Evolutionary conservation across 768 basidiomycete genomes (phyloP), one percentile per base, ranked within the genome.

Genomic region (Collybia sordida): DNA sequence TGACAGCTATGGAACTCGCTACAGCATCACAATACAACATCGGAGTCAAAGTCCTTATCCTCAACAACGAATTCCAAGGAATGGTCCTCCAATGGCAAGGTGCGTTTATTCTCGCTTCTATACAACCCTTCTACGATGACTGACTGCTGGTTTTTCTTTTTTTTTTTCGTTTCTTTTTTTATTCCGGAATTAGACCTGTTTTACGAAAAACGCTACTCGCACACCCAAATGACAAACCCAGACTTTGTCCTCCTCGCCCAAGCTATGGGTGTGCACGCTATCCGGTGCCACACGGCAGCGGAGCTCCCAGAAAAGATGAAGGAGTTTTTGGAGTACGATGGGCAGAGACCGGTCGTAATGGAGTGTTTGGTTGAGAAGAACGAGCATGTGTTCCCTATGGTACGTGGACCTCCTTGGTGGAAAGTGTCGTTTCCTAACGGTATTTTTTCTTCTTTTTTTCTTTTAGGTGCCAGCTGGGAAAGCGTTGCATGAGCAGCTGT

Each of bases 31-130:
- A 95, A 63, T 93, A 81, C 72, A 70, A 81, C 62, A 97, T 99
- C 55, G 96, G 97, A 51, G 93, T 98, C 64, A 99, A 99, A 72
- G 88, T 93, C 35, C 75, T 97, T 57, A 71, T 97, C 19, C 70
- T 98, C 60, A 96, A 97, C 77, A 98, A 97, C 69, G 93, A 95
- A 64, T 97, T 94, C 80, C 95, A 97, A 69, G 97, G 97, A 47
- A 99, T 99, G 97, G 97, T 98, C 11, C 73, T 92, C 25, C 97
- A 99, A 75, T 98, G 96, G 97, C 97, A 98, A 79, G 92, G 92
- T 93, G 51, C 43, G 78, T 64, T 19, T 7, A 22, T 15, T 35
- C 19, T 15, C 6, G 24, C 49, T 15, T 8, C 42, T 12, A 12
- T 31, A 27, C 4, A 27, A 9, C 25, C 25, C 31, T 12, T 14